Conservation (phyloP, 2,329 filamentous ascomycete species). For the Xylaria sp. region DNA sequence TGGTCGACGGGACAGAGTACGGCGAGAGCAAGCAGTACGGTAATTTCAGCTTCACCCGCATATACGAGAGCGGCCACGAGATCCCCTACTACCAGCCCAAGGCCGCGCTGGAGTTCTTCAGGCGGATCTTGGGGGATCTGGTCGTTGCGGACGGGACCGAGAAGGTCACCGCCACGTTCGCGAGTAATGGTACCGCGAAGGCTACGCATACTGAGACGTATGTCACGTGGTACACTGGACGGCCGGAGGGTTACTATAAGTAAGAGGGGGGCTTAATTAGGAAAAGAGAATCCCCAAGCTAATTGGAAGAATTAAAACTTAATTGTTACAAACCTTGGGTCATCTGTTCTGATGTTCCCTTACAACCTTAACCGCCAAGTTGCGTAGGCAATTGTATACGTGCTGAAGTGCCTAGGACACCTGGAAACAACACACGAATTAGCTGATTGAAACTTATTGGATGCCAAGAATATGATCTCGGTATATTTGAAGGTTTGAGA, state of each 20-base stretch:
- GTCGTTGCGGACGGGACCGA: slow-evolving; percentile 65
- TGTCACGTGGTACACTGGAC: slow-evolving; percentile 65
- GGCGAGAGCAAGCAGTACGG: slow-evolving; percentile 80
- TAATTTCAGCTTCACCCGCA: slow-evolving; percentile 72
- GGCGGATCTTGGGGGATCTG: slow-evolving; percentile 67
- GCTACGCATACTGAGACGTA: slow-evolving; percentile 66
- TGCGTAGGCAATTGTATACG: neutral
- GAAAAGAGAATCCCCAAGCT: neutral
- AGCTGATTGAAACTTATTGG: neutral
- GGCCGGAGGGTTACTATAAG: slow-evolving; percentile 41
- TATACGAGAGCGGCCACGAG: slow-evolving; percentile 74
- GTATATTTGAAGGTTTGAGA: neutral
- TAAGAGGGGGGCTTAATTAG: neutral
- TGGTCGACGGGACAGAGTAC: slow-evolving; percentile 73
- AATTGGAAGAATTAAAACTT: neutral
- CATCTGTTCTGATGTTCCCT: neutral
- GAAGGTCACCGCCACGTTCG: slow-evolving; percentile 60
- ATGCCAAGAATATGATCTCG: neutral
- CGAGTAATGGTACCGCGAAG: slow-evolving; percentile 66
- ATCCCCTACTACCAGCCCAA: slow-evolving; percentile 70
- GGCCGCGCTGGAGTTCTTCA: slow-evolving; percentile 68
- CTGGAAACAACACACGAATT: neutral
- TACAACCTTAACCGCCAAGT: neutral
- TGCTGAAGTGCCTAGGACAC: neutral
- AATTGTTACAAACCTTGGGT: neutral